Conservation (phyloP, 108 stramenopile species). For the Conticribra weissflogii region DNA sequence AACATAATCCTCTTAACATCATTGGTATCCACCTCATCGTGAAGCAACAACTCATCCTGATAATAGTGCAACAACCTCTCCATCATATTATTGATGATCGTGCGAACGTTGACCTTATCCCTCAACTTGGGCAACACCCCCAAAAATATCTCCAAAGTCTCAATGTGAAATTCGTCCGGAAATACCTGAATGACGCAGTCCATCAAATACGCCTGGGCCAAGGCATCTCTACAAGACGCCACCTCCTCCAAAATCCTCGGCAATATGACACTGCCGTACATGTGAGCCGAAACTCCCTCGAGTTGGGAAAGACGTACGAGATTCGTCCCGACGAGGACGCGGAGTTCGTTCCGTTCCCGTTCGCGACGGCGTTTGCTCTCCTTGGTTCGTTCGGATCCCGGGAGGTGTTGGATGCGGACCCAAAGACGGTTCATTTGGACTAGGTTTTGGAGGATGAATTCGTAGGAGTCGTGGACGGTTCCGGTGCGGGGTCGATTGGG, state of each 20-base stretch:
- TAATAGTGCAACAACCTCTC: slow-evolving; percentile 88
- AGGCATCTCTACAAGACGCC: slow-evolving; percentile 89
- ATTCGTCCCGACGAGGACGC: slow-evolving; percentile 97
- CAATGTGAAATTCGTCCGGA: slow-evolving; percentile 97
- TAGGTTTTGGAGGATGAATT: slow-evolving; percentile 95
- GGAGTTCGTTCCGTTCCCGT: slow-evolving; percentile 95
- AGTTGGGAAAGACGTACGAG: slow-evolving; percentile 93
- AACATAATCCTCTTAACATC: slow-evolving; percentile 72
- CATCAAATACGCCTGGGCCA: slow-evolving; percentile 98
- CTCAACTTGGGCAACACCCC: slow-evolving; percentile 85
- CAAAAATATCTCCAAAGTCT: slow-evolving; percentile 91
- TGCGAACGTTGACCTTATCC: slow-evolving; percentile 96
- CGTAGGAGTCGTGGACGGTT: slow-evolving; percentile 90
- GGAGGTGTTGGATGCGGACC: slow-evolving; percentile 97
- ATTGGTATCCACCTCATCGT: slow-evolving; percentile 82
- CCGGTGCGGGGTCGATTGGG: slow-evolving; percentile 31
- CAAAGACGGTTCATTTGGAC: slow-evolving; percentile 98
- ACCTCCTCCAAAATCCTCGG: slow-evolving; percentile 90
- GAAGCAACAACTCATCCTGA: slow-evolving; percentile 71
- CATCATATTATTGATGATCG: slow-evolving; percentile 93
- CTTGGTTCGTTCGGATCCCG: slow-evolving; percentile 69
- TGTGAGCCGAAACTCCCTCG: slow-evolving; percentile 87
- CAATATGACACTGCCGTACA: slow-evolving; percentile 85
- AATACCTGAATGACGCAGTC: slow-evolving; percentile 99
- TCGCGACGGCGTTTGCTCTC: slow-evolving; percentile 91